Evolutionary conservation across 495 filamentous ascomycete species (phyloP), one percentile per base, ranked within the genome.

Genomic region (Mytilinidion resinicola): DNA sequence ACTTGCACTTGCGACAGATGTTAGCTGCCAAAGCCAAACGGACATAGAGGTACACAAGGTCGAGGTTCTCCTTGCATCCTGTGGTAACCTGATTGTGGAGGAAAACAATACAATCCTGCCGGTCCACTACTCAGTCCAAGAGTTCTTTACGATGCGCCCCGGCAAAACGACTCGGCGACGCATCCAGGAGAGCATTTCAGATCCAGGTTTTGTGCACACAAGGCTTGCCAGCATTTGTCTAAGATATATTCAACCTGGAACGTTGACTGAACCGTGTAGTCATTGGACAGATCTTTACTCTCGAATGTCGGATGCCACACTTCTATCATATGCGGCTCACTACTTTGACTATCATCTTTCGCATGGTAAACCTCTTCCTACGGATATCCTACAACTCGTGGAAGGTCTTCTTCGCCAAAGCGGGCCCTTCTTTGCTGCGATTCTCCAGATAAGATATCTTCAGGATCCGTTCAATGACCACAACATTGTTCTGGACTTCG

Each of bases 91-190:
- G 2, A 2, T 48, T 6, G 19, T 4, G 14, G 15, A 8, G 5
- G 44, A 48, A 20, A 15, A 48, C 15, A 21, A 48, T 8, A 19
- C 15, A 48, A 20, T 48, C 15, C 44, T 15, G 3, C 44, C 44
- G 44, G 15, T 48, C 15, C 44, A 48, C 44, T 48, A 48, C 14
- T 48, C 44, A 20, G 44, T 20, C 19, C 44, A 48, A 48, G 44
- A 48, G 11, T 48, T 48, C 44, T 48, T 48, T 48, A 48, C 19
- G 4, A 48, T 5, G 4, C 44, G 17, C 44, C 15, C 5, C 4
- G 14, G 15, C 4, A 20, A 48, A 48, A 48, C 12, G 19, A 2
- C 4, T 20, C 44, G 15, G 15, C 5, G 44, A 6, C 15, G 3
- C 30, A 6, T 20, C 44, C 44, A 8, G 15, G 44, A 48, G 15